Percentiles rank a stretch among this genome's conserved stretches.
These are phyloP conservation scores for Parsonsia alboflavescens DNA, from an alignment of 257 asterid genomes.

Conservation along the genomic window DNA sequence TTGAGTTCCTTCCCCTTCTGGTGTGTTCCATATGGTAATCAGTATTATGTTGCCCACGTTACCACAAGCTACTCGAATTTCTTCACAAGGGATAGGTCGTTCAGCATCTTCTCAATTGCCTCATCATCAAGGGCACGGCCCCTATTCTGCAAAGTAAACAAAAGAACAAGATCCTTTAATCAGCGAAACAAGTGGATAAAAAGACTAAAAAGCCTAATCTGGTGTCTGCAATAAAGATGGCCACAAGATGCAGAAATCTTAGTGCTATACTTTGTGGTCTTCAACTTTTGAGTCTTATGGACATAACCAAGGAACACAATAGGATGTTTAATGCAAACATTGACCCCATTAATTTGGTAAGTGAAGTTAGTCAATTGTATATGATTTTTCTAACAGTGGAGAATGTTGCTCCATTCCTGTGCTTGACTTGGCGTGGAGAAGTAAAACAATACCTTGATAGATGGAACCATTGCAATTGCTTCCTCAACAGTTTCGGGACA, in stretches of 20 bases:
- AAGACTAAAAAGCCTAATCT: background rate
- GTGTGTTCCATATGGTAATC: background rate
- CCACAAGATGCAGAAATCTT: background rate
- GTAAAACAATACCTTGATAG: slow-evolving; percentile 66
- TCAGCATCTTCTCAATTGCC: slow-evolving; percentile 68
- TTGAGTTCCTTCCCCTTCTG: background rate
- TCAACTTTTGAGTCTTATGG: background rate
- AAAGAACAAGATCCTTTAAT: background rate
- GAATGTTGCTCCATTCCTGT: background rate
- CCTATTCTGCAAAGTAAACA: slow-evolving; percentile 40
- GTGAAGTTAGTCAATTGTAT: background rate
- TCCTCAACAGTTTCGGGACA: slow-evolving; percentile 94
- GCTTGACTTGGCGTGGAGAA: background rate
- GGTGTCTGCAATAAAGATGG: background rate
- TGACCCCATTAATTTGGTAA: background rate
- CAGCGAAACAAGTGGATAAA: background rate
- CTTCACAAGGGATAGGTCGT: slow-evolving; percentile 63
- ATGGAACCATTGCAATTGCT: slow-evolving; percentile 93
- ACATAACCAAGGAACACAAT: background rate
- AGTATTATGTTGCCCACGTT: background rate
- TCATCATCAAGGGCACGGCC: slow-evolving; percentile 74
- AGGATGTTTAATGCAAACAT: background rate
- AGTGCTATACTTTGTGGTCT: background rate
- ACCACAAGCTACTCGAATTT: slow-evolving; percentile 43
- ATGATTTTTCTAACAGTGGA: background rate